phyloP scores from a whole-genome alignment of 192 early-diverging fungal genomes.

The Mortierella hygrophila region DNA sequence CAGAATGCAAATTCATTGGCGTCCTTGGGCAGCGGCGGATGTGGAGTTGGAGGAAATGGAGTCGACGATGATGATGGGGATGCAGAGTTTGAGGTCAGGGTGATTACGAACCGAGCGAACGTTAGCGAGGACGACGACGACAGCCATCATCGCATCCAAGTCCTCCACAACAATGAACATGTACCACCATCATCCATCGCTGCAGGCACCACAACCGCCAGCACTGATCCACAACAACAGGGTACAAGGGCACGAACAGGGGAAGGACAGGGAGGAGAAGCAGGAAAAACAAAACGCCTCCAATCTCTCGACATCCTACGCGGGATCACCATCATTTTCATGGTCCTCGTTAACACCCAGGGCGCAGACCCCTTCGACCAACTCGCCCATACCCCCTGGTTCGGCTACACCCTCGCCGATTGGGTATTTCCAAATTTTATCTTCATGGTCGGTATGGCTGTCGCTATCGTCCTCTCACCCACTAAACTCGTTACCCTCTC shows the following conservation, averaged over 20 bases:
- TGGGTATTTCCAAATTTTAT: conserved; percentile 70
- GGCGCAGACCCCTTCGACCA: conserved; percentile 44
- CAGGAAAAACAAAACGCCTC: conserved; percentile 29
- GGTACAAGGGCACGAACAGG: not conserved
- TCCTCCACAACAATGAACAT: not conserved
- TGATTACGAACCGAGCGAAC: conserved; percentile 23
- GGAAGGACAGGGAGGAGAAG: not conserved
- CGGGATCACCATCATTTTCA: conserved; percentile 60
- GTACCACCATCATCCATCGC: not conserved
- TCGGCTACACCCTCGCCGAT: conserved; percentile 62
- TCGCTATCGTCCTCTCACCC: conserved; percentile 39
- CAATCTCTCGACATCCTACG: conserved; percentile 60
- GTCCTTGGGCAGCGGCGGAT: not conserved
- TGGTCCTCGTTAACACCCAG: conserved; percentile 69
- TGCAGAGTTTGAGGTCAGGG: conserved; percentile 18
- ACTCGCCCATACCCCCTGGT: conserved; percentile 58
- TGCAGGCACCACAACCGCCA: not conserved
- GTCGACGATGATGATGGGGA: not conserved
- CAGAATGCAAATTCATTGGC: conserved; percentile 15
- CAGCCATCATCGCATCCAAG: not conserved
- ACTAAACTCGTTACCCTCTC: conserved; percentile 6
- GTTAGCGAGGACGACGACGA: not conserved
- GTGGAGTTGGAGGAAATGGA: not conserved
- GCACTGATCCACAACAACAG: not conserved
- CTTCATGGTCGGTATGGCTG: conserved; percentile 63